Conservation (phyloP, 2,329 filamentous ascomycete genomes). For the Paraphoma chrysanthemicola region DNA sequence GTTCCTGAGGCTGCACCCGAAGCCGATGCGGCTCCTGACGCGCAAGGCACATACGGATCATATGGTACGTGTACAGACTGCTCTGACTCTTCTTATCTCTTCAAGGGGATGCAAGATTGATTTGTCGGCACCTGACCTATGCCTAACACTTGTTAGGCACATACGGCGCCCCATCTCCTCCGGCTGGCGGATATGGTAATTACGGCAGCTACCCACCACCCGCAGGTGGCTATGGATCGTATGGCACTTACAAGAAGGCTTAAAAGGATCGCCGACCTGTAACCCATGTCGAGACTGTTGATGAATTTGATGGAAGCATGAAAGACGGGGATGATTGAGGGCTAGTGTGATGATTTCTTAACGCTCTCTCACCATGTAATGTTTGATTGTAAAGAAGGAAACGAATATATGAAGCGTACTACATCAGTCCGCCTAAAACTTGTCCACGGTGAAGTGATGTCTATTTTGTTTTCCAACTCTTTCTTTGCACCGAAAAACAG, state of each 20-base stretch:
- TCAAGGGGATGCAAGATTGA: background rate
- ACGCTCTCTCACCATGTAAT: background rate
- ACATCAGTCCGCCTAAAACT: too few relatives aligned
- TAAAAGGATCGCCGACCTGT: background rate
- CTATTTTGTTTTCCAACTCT: too few relatives aligned
- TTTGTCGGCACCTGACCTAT: too few relatives aligned
- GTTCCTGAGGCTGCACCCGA: slow-evolving; percentile 15
- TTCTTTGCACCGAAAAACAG: too few relatives aligned
- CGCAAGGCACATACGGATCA: slow-evolving; percentile 16
- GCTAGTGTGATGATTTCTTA: background rate
- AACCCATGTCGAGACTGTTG: too few relatives aligned
- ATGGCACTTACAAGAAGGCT: slow-evolving; percentile 21
- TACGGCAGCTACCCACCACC: slow-evolving; percentile 17
- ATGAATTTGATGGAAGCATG: background rate
- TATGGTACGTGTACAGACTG: slow-evolving; percentile 17
- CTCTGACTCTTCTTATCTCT: background rate
- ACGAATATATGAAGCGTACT: too few relatives aligned
- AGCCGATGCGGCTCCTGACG: slow-evolving; percentile 13
- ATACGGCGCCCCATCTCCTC: slow-evolving; percentile 2
- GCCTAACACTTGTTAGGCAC: background rate
- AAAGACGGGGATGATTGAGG: background rate
- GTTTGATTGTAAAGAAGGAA: too few relatives aligned
- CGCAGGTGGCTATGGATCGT: slow-evolving; percentile 21
- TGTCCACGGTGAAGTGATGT: too few relatives aligned
- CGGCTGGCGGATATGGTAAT: slow-evolving; percentile 11